Evolutionary conservation across 2,329 filamentous ascomycete species (phyloP), one percentile per base, ranked within the genome.

Genomic region (Cladophialophora yegresii): DNA sequence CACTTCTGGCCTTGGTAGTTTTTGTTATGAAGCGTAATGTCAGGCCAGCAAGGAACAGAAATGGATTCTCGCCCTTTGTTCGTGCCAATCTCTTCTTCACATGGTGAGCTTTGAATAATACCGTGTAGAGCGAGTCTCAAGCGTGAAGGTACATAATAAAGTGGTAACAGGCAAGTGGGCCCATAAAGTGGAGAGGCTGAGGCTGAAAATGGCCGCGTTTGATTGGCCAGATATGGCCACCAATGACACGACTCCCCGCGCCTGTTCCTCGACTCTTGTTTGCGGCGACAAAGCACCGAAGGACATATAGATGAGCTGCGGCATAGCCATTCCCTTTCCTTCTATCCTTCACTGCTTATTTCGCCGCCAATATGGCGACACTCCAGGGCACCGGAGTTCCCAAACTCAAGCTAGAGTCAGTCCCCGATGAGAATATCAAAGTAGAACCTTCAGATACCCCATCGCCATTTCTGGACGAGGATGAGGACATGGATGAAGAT

Each of bases 401-500:
- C 16, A 64, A 49, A 54, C 58, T 70, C 49, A 70, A 70, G 43
- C 51, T 70, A 28, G 69, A 70, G 54, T 59, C 62, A n/a, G 47
- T 49, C 20, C 59, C 66, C 13, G 67, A 69, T 43, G 50, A 63
- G 7, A 49, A 59, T 22, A 63, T 71, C 54, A 71, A 71, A 54
- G 53, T 61, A 50, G 70, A 71, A 49, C 65, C 67, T 32, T 61
- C 57, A 57, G 67, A 69, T 12, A 63, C 64, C 33, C 65, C 68
- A 3, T 69, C 68, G 43, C 69, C 70, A 16, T 71, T 67, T 59
- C 57, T 69, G n/a, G 70, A 71, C 60, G 71, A 72, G 43, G 89
- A 91, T 57, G 88, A 91, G 54, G 89, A 91, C 69, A 80, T 90
- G 63, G 90, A 90, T 73, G 86, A 89, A 74, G 87, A 89, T 71